Percentiles rank a stretch among this genome's conserved stretches.
These are phyloP conservation scores for Hyphodiscus hymeniophilus DNA, from an alignment of 495 filamentous ascomycete genomes.

Conservation along the genomic window DNA sequence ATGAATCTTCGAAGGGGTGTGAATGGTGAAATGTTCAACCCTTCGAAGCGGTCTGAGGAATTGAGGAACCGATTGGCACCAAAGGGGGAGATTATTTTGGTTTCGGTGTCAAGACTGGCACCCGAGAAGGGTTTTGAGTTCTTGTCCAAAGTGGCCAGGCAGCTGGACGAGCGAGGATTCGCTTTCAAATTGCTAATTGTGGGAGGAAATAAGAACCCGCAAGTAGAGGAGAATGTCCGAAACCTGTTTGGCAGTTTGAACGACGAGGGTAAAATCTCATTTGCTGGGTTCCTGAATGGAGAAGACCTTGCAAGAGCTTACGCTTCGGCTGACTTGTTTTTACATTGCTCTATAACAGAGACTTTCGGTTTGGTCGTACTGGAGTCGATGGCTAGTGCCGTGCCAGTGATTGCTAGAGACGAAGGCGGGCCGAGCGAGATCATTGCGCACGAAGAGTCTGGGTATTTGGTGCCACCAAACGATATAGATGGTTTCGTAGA, in stretches of 20 bases:
- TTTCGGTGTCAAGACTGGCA: slow-evolving; percentile 50
- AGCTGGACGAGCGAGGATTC: slow-evolving; percentile 42
- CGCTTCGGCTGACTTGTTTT: slow-evolving; percentile 51
- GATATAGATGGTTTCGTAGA: slow-evolving; percentile 45
- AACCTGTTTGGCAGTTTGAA: slow-evolving; percentile 38
- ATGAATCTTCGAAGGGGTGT: slow-evolving; percentile 51
- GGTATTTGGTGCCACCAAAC: slow-evolving; percentile 46
- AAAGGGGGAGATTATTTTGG: slow-evolving; percentile 49
- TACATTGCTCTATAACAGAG: slow-evolving; percentile 59
- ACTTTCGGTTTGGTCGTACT: slow-evolving; percentile 59
- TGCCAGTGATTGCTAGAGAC: slow-evolving; percentile 55
- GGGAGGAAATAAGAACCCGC: slow-evolving; percentile 51
- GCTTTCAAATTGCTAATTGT: slow-evolving; percentile 53
- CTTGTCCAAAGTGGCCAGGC: slow-evolving; percentile 39
- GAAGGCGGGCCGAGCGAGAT: slow-evolving; percentile 58
- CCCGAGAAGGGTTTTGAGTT: slow-evolving; percentile 61
- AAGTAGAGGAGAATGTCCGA: slow-evolving; percentile 46
- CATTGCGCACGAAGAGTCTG: slow-evolving; percentile 43
- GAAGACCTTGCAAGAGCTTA: slow-evolving; percentile 46
- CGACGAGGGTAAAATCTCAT: slow-evolving; percentile 40
- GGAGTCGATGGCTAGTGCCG: slow-evolving; percentile 57
- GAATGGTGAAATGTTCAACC: slow-evolving; percentile 47
- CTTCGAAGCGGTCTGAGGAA: slow-evolving; percentile 34
- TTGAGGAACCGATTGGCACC: slow-evolving; percentile 43
- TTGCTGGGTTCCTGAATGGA: slow-evolving; percentile 50